Conservation (phyloP, 257 asterid genomes). For the Anisodus acutangulus region DNA sequence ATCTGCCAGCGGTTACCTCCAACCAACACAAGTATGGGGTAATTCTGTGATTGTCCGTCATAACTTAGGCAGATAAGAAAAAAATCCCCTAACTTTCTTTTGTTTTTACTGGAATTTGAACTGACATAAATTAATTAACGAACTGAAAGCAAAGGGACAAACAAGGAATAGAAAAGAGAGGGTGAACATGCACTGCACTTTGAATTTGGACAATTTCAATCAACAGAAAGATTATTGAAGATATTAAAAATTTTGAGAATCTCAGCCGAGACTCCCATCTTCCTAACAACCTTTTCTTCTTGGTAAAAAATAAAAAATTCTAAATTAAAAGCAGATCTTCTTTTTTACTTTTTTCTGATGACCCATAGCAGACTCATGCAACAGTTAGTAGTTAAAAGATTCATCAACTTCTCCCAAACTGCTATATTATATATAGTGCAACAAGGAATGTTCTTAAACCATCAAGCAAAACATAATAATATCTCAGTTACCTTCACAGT, state of each 20-base stretch:
- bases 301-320: neutral
- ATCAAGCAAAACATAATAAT: neutral
- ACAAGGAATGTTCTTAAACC: neutral
- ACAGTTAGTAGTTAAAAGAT: constrained; percentile 17
- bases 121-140: too few species aligned
- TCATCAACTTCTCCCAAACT: neutral
- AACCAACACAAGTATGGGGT: too few species aligned
- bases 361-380: constrained; percentile 29
- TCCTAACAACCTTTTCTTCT: neutral
- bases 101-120: too few species aligned
- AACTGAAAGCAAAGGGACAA: too few species aligned
- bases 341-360: neutral
- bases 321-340: neutral
- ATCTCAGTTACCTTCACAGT: neutral
- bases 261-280: neutral
- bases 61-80: neutral
- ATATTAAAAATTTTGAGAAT: too few species aligned
- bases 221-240: neutral
- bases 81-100: neutral
- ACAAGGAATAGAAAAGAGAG: too few species aligned
- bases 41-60: too few species aligned
- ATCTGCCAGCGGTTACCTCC: neutral
- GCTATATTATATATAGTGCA: neutral
- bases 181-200: too few species aligned
- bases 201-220: neutral